Evolutionary conservation across 2,329 filamentous ascomycete species (phyloP).

Genomic region (Sporothrix variecibatus): DNA sequence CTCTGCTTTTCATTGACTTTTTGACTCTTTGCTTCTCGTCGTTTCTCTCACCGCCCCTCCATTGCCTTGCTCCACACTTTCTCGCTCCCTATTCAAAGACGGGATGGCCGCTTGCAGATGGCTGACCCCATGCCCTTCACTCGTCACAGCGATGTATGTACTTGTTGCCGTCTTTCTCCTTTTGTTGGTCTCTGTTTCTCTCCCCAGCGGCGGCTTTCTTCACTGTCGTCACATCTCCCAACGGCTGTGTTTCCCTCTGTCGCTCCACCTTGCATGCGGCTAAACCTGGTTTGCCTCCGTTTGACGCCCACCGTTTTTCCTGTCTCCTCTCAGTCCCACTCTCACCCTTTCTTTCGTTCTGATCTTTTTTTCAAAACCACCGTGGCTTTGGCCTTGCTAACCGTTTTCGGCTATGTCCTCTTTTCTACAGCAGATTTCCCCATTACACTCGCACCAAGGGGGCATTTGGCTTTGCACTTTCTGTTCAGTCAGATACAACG

Average conservation of each 20-base stretch:
- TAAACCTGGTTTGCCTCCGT: conserved; percentile 29
- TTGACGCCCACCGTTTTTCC: conserved; percentile 24
- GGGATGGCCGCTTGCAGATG: conserved; percentile 22
- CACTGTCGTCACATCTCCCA: not conserved
- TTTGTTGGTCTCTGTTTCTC: not conserved
- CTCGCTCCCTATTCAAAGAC: conserved; percentile 29
- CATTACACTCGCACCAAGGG: not conserved
- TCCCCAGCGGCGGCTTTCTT: not conserved
- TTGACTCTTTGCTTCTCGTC: not conserved
- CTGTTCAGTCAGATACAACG: not conserved
- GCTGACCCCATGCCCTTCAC: not conserved
- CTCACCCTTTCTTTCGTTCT: not conserved
- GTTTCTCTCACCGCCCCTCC: conserved; percentile 26
- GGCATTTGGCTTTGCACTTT: not conserved
- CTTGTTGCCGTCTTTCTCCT: conserved; percentile 21
- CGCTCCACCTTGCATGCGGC: conserved; percentile 23
- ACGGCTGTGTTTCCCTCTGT: not conserved
- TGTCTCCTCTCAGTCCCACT: not conserved
- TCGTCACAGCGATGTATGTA: conserved; percentile 27
- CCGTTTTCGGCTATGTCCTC: conserved; percentile 1
- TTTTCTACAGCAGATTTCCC: not conserved
- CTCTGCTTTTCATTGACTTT: conserved; percentile 20
- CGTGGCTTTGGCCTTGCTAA: not conserved
- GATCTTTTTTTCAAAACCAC: not conserved
- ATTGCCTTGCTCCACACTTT: conserved; percentile 20